A percentile compares a stretch with the other conserved stretches of the same genome.
Evolutionary conservation across 2,329 filamentous ascomycete species (phyloP).

Genomic region (Aspergillus fructus): DNA sequence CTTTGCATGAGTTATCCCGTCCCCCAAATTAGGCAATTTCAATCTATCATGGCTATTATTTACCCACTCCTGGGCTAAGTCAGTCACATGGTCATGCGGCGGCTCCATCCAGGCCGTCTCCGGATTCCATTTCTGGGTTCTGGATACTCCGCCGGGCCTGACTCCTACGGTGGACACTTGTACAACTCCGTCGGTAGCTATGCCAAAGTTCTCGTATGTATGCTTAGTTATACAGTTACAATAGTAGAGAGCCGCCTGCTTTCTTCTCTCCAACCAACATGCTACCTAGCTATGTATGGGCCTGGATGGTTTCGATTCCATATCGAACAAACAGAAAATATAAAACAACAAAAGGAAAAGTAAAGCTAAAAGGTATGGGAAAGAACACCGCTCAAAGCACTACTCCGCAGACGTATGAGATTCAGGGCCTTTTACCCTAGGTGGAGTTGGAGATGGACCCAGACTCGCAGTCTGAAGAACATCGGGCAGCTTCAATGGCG

Average conservation of each 20-base stretch:
- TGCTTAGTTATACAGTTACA: conserved; percentile 3
- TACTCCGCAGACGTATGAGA: conserved; percentile 24
- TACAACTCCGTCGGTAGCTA: neutral
- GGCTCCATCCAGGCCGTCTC: neutral
- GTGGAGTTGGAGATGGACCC: conserved; percentile 20
- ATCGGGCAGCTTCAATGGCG: conserved; percentile 68
- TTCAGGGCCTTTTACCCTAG: conserved; percentile 19
- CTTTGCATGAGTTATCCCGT: neutral
- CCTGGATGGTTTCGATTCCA: neutral
- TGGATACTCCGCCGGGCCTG: neutral
- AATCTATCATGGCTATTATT: too few relatives aligned
- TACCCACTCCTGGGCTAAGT: neutral
- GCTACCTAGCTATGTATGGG: conserved; percentile 7
- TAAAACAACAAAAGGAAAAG: conserved; percentile 1
- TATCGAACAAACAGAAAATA: conserved; percentile 1
- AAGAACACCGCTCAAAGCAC: conserved; percentile 1
- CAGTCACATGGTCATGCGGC: neutral
- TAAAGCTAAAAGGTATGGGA: neutral
- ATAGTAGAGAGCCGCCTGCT: neutral
- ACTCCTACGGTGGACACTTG: too few relatives aligned
- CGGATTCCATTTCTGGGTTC: neutral
- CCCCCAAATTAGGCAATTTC: neutral
- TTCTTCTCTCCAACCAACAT: conserved; percentile 3
- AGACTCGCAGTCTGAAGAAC: conserved; percentile 33
- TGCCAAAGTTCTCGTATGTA: neutral